phyloP scores from a whole-genome alignment of 1,284 basidiomycete genomes.

The Rhodotorula sp. region DNA sequence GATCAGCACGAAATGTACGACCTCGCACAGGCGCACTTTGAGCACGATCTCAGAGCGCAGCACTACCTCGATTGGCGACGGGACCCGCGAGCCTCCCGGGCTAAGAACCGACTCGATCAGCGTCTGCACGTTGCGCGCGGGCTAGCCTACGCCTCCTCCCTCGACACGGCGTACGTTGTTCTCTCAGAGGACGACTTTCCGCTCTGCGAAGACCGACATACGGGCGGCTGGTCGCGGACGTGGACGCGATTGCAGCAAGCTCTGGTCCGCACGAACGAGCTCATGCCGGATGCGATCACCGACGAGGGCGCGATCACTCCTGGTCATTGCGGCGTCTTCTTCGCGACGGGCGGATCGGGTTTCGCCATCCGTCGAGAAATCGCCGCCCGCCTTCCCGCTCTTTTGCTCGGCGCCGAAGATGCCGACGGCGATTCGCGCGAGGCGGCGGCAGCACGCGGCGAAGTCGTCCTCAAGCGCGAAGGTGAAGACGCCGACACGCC shows the following conservation, averaged over 20 bases:
- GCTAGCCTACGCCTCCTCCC: constrained; percentile 19
- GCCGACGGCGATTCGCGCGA: constrained; percentile 22
- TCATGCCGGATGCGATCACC: constrained; percentile 19
- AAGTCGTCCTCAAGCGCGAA: constrained; percentile 16
- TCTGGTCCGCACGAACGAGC: constrained; percentile 25
- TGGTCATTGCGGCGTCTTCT: constrained; percentile 33
- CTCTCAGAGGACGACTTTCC: constrained; percentile 37
- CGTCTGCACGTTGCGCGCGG: constrained; percentile 35
- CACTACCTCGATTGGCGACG: constrained; percentile 31
- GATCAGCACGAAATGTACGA: constrained; percentile 23
- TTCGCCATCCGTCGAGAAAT: constrained; percentile 26
- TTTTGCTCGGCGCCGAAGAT: constrained; percentile 25
- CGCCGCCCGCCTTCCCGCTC: constrained; percentile 21
- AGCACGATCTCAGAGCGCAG: constrained; percentile 9
- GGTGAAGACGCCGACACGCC: constrained; percentile 36
- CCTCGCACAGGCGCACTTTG: constrained; percentile 14
- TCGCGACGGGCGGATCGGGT: constrained; percentile 32
- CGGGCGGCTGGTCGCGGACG: constrained; percentile 2
- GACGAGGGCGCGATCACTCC: background rate
- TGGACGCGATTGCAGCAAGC: constrained; percentile 25
- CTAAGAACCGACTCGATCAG: constrained; percentile 27
- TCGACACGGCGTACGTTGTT: constrained; percentile 27
- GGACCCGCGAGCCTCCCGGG: constrained; percentile 16
- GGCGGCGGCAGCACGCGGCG: constrained; percentile 15
- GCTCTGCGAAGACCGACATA: constrained; percentile 12